A percentile compares a stretch with the other conserved stretches of the same genome.
phyloP scores from a whole-genome alignment of 306 rosid genomes.

The Cicer arietinum region DNA sequence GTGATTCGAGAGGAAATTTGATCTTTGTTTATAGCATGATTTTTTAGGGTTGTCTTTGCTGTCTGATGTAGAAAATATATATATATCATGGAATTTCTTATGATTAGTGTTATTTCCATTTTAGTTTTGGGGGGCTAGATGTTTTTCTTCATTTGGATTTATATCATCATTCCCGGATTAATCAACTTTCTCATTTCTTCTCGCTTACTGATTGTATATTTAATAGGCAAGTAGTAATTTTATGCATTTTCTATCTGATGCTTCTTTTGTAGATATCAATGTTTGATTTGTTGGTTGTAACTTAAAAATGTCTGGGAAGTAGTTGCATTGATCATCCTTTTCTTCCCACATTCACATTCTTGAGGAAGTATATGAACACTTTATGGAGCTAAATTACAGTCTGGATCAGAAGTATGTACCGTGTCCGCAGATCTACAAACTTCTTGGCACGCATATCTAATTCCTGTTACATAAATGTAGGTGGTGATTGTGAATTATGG shows the following conservation, averaged over 20 bases:
- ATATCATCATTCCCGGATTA: background rate
- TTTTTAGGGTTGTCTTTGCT: conserved; percentile 13
- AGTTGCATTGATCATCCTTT: conserved; percentile 48
- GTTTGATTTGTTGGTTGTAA: conserved; percentile 55
- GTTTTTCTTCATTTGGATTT: background rate
- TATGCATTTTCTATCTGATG: conserved; percentile 37
- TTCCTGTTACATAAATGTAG: conserved; percentile 45
- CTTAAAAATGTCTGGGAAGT: conserved; percentile 44
- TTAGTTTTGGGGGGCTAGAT: conserved; percentile 23
- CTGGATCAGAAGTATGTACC: conserved; percentile 45
- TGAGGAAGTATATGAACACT: conserved; percentile 50
- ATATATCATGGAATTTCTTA: conserved; percentile 30
- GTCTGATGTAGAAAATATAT: conserved; percentile 30
- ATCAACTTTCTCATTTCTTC: background rate
- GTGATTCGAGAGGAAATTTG: conserved; percentile 14
- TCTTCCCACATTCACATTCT: conserved; percentile 44
- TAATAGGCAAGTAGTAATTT: background rate
- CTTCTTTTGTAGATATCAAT: conserved; percentile 67
- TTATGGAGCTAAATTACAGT: conserved; percentile 43
- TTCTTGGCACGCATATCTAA: conserved; percentile 34
- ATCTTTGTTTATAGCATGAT: conserved; percentile 21
- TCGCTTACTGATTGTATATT: conserved; percentile 6
- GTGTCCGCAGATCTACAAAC: conserved; percentile 38
- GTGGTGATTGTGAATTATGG: conserved; percentile 51
- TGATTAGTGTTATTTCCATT: conserved; percentile 4